Evolutionary conservation across 805 yeast species (phyloP).

Genomic region (Candida gorgasii): DNA sequence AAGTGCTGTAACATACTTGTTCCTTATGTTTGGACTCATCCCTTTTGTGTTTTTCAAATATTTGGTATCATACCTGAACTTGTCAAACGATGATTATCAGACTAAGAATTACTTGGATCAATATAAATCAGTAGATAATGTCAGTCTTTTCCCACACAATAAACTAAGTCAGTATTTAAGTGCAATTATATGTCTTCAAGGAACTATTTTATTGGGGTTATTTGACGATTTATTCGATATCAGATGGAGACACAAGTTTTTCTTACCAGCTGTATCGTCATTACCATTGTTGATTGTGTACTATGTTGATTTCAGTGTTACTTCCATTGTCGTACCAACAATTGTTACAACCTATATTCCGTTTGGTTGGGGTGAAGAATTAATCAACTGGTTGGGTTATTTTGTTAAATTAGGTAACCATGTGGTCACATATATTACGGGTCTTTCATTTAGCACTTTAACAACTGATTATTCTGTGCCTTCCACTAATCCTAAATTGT

Average conservation of each 20-base stretch:
- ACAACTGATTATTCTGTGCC: slow-evolving; percentile 37
- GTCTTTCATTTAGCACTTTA: slow-evolving; percentile 40
- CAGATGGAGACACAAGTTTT: slow-evolving; percentile 96
- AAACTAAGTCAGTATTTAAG: slow-evolving; percentile 84
- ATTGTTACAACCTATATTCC: slow-evolving; percentile 45
- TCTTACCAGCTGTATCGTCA: slow-evolving; percentile 91
- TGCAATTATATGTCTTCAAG: slow-evolving; percentile 78
- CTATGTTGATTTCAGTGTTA: slow-evolving; percentile 90
- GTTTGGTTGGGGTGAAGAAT: slow-evolving; percentile 25
- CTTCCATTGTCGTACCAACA: slow-evolving; percentile 80
- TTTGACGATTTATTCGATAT: slow-evolving; percentile 95
- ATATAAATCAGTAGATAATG: slow-evolving; percentile 31
- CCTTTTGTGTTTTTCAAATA: slow-evolving; percentile 86
- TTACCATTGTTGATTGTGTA: slow-evolving; percentile 89
- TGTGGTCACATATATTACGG: slow-evolving; percentile 32
- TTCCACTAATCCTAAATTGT: slow-evolving; percentile 41
- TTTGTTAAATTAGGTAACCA: slow-evolving; percentile 32
- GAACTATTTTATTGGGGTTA: slow-evolving; percentile 81
- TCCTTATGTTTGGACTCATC: slow-evolving; percentile 78
- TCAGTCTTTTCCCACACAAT: slow-evolving; percentile 67
- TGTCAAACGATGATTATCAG: slow-evolving; percentile 35
- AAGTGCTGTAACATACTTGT: slow-evolving; percentile 75
- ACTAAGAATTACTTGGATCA: slow-evolving; percentile 36
- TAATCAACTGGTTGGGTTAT: slow-evolving; percentile 22
- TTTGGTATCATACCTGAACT: slow-evolving; percentile 49